Conservation (phyloP, 495 filamentous ascomycete genomes). For the Bacidia rubella region DNA sequence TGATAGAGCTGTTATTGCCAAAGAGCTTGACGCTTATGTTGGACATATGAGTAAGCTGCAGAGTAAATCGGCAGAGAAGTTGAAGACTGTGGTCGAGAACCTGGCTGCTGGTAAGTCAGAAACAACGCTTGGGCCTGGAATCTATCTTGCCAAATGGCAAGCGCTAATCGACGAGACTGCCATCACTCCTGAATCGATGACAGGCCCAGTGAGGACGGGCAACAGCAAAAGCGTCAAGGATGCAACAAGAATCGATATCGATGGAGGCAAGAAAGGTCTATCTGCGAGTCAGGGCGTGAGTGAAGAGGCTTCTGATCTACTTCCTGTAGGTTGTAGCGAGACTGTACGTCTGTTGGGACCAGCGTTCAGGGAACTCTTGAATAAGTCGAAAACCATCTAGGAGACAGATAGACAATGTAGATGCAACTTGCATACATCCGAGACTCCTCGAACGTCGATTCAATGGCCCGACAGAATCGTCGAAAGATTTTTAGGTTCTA, state of each 20-base stretch:
- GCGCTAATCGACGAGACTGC: slow-evolving; percentile 42
- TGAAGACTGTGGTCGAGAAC: slow-evolving; percentile 23
- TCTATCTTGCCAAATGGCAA: slow-evolving; percentile 52
- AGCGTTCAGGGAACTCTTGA: neutral
- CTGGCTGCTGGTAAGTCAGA: slow-evolving; percentile 15
- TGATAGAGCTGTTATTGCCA: slow-evolving; percentile 24
- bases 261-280: slow-evolving; percentile 24
- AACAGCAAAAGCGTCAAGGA: slow-evolving; percentile 35
- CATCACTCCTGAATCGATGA: slow-evolving; percentile 37
- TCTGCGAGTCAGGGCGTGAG: neutral
- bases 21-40: slow-evolving; percentile 37
- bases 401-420: too few relatives aligned
- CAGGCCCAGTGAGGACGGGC: slow-evolving; percentile 35
- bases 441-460: too few relatives aligned
- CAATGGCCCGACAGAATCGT: too few relatives aligned
- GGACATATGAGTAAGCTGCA: slow-evolving; percentile 38
- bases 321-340: neutral
- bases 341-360: neutral
- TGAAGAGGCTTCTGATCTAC: neutral
- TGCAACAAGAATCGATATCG: slow-evolving; percentile 34
- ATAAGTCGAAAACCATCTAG: too few relatives aligned
- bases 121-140: slow-evolving; percentile 38
- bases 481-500: too few relatives aligned
- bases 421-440: too few relatives aligned
- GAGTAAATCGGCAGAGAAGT: slow-evolving; percentile 31